These are phyloP conservation scores for Avena eriantha DNA, from an alignment of 176 grass and related monocot species.

Conservation along the genomic window DNA sequence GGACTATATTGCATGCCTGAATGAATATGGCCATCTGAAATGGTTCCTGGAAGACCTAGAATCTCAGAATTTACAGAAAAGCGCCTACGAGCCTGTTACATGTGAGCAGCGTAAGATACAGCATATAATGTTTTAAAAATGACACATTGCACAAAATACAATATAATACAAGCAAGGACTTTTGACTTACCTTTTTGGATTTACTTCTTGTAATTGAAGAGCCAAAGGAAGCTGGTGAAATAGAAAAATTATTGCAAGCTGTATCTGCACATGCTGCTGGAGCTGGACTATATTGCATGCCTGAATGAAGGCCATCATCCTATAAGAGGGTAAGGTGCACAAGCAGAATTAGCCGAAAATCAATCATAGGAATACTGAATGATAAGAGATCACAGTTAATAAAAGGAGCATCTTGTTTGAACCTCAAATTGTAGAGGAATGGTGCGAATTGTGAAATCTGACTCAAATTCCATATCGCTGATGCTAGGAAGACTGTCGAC, in stretches of 20 bases:
- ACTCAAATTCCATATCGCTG: slow-evolving; percentile 53
- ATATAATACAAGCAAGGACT: slow-evolving; percentile 31
- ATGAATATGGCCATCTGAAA: slow-evolving; percentile 54
- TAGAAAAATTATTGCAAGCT: slow-evolving; percentile 41
- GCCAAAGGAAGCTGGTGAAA: slow-evolving; percentile 45
- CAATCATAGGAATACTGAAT: slow-evolving; percentile 18
- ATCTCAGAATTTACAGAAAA: slow-evolving; percentile 47
- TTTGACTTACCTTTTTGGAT: slow-evolving; percentile 52
- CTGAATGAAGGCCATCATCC: slow-evolving; percentile 47
- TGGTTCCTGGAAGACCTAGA: slow-evolving; percentile 38
- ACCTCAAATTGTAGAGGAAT: slow-evolving; percentile 80
- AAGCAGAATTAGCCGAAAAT: slow-evolving; percentile 25
- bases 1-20: slow-evolving; percentile 34
- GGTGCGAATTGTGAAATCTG: slow-evolving; percentile 71
- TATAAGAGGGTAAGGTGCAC: slow-evolving; percentile 43
- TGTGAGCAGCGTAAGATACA: slow-evolving; percentile 36
- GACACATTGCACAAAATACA: slow-evolving; percentile 9
- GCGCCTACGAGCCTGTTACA: slow-evolving; percentile 44
- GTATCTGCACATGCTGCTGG: slow-evolving; percentile 35
- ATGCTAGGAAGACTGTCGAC: slow-evolving; percentile 30
- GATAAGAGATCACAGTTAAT: slow-evolving; percentile 19
- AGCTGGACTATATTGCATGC: slow-evolving; percentile 38
- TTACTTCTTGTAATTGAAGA: slow-evolving; percentile 53
- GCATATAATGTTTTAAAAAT: background rate
- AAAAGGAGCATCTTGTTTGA: slow-evolving; percentile 22